These are phyloP conservation scores for Galerina marginata DNA, from an alignment of 768 basidiomycete genomes.

Conservation along the genomic window DNA sequence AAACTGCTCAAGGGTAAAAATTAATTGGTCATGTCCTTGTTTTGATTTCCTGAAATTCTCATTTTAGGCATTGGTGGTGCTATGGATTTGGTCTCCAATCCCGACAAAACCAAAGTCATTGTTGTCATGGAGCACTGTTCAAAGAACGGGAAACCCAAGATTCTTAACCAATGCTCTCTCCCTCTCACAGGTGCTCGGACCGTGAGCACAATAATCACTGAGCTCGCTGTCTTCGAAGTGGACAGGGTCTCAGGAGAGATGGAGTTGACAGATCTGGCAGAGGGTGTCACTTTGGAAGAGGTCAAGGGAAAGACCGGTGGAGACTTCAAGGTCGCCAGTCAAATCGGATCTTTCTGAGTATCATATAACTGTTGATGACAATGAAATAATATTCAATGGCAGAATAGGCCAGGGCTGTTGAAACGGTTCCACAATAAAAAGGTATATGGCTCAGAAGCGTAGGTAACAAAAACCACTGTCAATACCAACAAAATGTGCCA, in stretches of 20 bases:
- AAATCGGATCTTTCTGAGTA: constrained; percentile 52
- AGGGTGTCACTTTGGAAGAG: constrained; percentile 83
- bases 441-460: too few species aligned
- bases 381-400: neutral
- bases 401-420: too few species aligned
- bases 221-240: constrained; percentile 89
- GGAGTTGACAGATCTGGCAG: constrained; percentile 81
- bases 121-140: constrained; percentile 90
- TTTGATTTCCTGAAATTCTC: constrained; percentile 10
- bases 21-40: neutral
- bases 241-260: constrained; percentile 77
- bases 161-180: constrained; percentile 78
- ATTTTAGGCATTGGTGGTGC: constrained; percentile 89
- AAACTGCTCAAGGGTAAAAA: constrained; percentile 81
- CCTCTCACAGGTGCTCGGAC: constrained; percentile 89
- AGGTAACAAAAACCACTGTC: too few species aligned
- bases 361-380: neutral
- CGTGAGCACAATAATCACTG: constrained; percentile 92
- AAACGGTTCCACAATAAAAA: neutral
- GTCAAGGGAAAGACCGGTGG: constrained; percentile 88
- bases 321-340: constrained; percentile 67
- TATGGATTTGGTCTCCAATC: constrained; percentile 96
- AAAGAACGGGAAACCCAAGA: constrained; percentile 89
- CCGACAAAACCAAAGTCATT: constrained; percentile 92
- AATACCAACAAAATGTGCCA: too few species aligned